These are phyloP conservation scores for Avicennia marina DNA, from an alignment of 257 asterid genomes.

Conservation along the genomic window DNA sequence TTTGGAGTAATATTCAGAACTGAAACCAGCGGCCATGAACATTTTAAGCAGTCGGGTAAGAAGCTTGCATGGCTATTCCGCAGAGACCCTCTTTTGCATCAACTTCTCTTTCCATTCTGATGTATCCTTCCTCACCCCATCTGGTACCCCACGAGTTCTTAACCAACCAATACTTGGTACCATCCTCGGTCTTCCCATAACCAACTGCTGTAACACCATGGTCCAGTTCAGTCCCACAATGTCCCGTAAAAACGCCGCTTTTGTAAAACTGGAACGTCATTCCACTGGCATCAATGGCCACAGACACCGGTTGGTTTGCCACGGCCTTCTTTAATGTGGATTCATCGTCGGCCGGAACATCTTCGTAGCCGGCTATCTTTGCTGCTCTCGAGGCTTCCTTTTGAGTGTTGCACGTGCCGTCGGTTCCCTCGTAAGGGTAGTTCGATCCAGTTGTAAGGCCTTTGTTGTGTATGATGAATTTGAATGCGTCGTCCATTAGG, in stretches of 20 bases:
- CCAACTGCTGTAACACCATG: slow-evolving; percentile 42
- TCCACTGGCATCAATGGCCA: slow-evolving; percentile 32
- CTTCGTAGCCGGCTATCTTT: slow-evolving; percentile 23
- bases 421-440: slow-evolving; percentile 24
- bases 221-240: slow-evolving; percentile 32
- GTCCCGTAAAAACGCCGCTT: slow-evolving; percentile 33
- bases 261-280: slow-evolving; percentile 29
- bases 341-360: slow-evolving; percentile 39
- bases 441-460: slow-evolving; percentile 23
- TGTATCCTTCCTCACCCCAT: slow-evolving; percentile 43
- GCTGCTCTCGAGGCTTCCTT: background rate
- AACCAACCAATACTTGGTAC: slow-evolving; percentile 33
- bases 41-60: slow-evolving; percentile 31
- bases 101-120: slow-evolving; percentile 30
- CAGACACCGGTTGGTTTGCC: slow-evolving; percentile 36
- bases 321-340: slow-evolving; percentile 30
- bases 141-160: slow-evolving; percentile 38
- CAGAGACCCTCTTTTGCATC: slow-evolving; percentile 24
- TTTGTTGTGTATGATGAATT: slow-evolving; percentile 19
- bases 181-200: slow-evolving; percentile 29
- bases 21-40: too few relatives aligned
- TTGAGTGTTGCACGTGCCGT: slow-evolving; percentile 21
- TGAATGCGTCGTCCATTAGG: slow-evolving; percentile 22
- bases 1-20: too few relatives aligned
- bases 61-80: slow-evolving; percentile 41